These are phyloP conservation scores for Teratosphaeria pseudoeucalypti DNA, from an alignment of 2,329 filamentous ascomycete genomes.

Conservation along the genomic window DNA sequence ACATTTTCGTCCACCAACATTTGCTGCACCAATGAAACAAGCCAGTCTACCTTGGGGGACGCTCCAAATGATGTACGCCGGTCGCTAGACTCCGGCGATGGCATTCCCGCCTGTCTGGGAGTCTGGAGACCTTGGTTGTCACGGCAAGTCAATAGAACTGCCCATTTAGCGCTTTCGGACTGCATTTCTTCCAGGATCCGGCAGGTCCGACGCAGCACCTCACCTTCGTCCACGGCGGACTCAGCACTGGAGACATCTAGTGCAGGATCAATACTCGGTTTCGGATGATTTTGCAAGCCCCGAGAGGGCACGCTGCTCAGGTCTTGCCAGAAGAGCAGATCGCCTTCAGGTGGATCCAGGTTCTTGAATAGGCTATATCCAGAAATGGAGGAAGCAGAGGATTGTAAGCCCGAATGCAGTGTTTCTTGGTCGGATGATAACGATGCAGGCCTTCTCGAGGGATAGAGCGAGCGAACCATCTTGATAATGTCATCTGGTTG, in stretches of 20 bases:
- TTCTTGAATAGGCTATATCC: constrained; percentile 40
- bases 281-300: neutral
- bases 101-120: neutral
- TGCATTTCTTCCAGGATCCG: neutral
- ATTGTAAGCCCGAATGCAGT: constrained; percentile 37
- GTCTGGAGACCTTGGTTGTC: neutral
- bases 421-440: constrained; percentile 36
- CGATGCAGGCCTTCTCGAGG: constrained; percentile 58
- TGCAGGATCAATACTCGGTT: neutral
- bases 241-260: neutral
- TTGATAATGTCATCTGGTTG: constrained; percentile 75
- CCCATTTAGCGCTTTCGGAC: neutral
- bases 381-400: constrained; percentile 40
- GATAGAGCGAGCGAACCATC: constrained; percentile 73
- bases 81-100: neutral
- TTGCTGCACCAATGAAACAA: neutral
- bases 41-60: neutral
- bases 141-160: neutral
- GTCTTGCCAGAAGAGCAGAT: neutral
- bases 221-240: neutral
- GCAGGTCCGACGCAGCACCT: neutral
- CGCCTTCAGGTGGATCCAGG: neutral
- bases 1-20: neutral
- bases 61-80: neutral
- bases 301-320: neutral